Evolutionary conservation across 2,329 filamentous ascomycete species (phyloP), one percentile per base, ranked within the genome.

Genomic region (Penicillium sp.): DNA sequence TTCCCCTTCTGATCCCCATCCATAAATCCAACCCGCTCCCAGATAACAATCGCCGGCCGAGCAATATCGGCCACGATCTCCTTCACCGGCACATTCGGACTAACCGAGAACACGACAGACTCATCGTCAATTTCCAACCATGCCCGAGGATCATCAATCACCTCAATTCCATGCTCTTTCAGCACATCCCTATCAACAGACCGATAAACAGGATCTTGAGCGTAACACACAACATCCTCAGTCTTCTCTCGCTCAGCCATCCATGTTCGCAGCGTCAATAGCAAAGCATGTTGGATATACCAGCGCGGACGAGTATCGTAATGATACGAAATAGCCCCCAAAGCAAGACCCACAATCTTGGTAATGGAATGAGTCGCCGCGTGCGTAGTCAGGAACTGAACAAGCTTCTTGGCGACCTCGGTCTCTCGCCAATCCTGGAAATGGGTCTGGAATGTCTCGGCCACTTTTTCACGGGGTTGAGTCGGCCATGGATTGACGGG

Each of bases 21-120:
- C 13, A 58, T 6, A 30, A 62, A 37, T 2, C 35, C 19, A 2
- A 71, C 63, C 17, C 40, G 67, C 22, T 58, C 35, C 65, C 71
- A 71, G 37, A 73, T 73, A 9, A 74, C 50, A 5, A 69, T 55
- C 0, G 60, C 69, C 6, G 76, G 76, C 17, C 73, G 70, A 51
- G 75, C 71, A 59, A 78, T 63, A 60, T 80, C 77, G 13, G 75
- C 69, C 37, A 80, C 68, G 28, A 79, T 76, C 61, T 79, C 75
- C 53, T 74, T 75, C 12, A 76, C 67, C 3, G 77, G 73, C 2
- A 76, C 69, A 53, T 71, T 65, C 6, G 73, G 54, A n/a, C 65
- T 71, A 49, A 71, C 60, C 1, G 75, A 74, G 59, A 79, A 64
- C 10, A 79, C 71, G 6, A 78, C 51, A 2, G 75, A 73, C 17